A percentile compares a stretch with the other conserved stretches of the same genome.
Evolutionary conservation across 495 filamentous ascomycete genomes (phyloP).

Genomic region (Penicillium egyptiacum): DNA sequence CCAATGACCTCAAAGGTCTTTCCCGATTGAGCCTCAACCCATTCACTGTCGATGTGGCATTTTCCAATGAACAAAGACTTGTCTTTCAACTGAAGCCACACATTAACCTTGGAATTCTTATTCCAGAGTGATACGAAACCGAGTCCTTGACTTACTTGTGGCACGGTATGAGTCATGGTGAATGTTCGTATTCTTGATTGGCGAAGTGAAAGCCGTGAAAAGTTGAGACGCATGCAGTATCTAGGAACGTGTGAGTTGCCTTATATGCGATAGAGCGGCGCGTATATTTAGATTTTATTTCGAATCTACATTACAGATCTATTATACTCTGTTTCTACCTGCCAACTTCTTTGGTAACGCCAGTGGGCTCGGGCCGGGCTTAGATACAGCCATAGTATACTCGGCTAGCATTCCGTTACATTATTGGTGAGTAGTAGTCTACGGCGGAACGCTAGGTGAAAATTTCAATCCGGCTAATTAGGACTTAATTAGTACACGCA

Average conservation of each 20-base stretch:
- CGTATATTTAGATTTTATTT: neutral
- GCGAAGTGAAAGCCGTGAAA: neutral
- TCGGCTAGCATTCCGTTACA: neutral
- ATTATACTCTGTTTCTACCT: neutral
- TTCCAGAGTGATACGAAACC: neutral
- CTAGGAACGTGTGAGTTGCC: neutral
- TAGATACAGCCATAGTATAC: neutral
- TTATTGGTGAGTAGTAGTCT: neutral
- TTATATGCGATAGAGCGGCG: neutral
- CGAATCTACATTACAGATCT: neutral
- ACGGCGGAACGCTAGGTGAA: neutral
- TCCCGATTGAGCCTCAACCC: conserved; percentile 8
- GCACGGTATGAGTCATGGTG: neutral
- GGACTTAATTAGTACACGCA: too few species aligned
- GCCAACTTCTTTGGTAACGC: neutral
- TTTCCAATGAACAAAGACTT: conserved; percentile 7
- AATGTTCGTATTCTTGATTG: neutral
- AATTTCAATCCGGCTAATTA: neutral
- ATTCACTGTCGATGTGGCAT: conserved; percentile 10
- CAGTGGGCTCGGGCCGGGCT: neutral
- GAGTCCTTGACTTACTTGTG: neutral
- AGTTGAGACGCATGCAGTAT: neutral
- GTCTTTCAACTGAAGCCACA: neutral
- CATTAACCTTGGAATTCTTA: neutral
- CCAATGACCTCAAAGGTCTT: conserved; percentile 2